phyloP scores from a whole-genome alignment of 108 stramenopile species.

The Pseudonitzschia multistriata region DNA sequence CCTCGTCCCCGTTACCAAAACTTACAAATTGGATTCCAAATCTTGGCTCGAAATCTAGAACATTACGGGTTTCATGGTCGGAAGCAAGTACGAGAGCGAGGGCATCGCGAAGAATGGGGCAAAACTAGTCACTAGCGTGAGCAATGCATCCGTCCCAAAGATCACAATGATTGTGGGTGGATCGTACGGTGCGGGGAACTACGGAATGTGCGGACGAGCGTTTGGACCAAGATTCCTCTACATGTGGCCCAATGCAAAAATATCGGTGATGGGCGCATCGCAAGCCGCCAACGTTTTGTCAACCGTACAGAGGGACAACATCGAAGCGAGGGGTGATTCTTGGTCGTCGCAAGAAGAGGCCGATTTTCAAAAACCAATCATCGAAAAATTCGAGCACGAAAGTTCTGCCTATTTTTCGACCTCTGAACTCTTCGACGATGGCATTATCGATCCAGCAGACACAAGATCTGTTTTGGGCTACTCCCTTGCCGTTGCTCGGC shows the following conservation, averaged over 20 bases:
- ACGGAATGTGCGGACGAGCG: constrained; percentile 94
- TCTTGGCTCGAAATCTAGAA: constrained; percentile 37
- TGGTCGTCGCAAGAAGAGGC: constrained; percentile 78
- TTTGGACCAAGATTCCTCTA: constrained; percentile 94
- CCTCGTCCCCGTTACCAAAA: neutral
- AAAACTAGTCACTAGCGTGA: constrained; percentile 94
- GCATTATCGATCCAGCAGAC: constrained; percentile 93
- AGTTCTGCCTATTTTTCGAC: constrained; percentile 90
- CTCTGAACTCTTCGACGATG: constrained; percentile 97
- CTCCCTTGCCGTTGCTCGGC: constrained; percentile 63
- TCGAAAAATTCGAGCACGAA: constrained; percentile 79
- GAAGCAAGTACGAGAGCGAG: constrained; percentile 91
- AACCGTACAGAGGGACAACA: constrained; percentile 86
- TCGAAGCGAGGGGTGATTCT: constrained; percentile 61
- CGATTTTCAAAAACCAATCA: constrained; percentile 62
- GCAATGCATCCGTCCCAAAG: constrained; percentile 95
- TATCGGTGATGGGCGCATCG: constrained; percentile 97
- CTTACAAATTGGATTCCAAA: neutral
- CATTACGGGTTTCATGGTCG: constrained; percentile 99
- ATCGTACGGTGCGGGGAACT: constrained; percentile 87
- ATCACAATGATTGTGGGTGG: constrained; percentile 95
- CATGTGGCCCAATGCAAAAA: constrained; percentile 98
- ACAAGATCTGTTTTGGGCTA: constrained; percentile 87
- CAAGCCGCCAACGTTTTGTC: constrained; percentile 96
- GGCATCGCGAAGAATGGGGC: constrained; percentile 98